phyloP scores from a whole-genome alignment of 371 early-diverging fungal genomes.

The Circinella minor region DNA sequence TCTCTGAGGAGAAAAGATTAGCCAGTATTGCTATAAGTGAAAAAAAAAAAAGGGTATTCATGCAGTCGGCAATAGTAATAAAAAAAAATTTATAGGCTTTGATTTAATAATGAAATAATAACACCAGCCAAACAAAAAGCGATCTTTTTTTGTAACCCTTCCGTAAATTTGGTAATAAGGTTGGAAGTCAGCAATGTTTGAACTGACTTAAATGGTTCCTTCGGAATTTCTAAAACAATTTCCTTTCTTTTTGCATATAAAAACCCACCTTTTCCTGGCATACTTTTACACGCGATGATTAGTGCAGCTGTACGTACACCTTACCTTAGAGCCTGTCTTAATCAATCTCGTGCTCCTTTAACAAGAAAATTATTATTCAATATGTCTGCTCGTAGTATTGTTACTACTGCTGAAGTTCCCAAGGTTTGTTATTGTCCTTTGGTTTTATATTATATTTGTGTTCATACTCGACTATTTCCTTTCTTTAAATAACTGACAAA shows the following conservation, averaged over 20 bases:
- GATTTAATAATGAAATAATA: too few relatives aligned
- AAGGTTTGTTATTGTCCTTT: conserved; percentile 27
- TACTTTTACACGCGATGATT: conserved; percentile 11
- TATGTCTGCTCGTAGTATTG: conserved; percentile 20
- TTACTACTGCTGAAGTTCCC: conserved; percentile 32
- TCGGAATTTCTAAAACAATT: neutral
- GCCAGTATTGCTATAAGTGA: too few relatives aligned
- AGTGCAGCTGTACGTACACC: conserved; percentile 22
- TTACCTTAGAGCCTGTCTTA: conserved; percentile 41
- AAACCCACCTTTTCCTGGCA: conserved; percentile 3
- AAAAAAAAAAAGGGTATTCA: too few relatives aligned
- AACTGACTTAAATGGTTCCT: neutral
- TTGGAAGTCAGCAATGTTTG: neutral
- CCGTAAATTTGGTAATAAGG: conserved; percentile 8
- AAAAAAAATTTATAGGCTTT: too few relatives aligned
- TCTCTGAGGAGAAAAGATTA: too few relatives aligned
- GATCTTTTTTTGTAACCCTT: neutral
- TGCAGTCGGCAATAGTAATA: too few relatives aligned
- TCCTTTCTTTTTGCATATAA: conserved; percentile 8
- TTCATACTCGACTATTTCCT: too few relatives aligned
- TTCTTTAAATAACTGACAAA: neutral
- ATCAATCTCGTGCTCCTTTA: conserved; percentile 20
- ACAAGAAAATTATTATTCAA: conserved; percentile 3
- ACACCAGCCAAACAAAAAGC: neutral
- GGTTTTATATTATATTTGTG: neutral